Base-by-base conservation (phyloP, 2,329 filamentous ascomycete species). In the Ramularia endophylla region DNA sequence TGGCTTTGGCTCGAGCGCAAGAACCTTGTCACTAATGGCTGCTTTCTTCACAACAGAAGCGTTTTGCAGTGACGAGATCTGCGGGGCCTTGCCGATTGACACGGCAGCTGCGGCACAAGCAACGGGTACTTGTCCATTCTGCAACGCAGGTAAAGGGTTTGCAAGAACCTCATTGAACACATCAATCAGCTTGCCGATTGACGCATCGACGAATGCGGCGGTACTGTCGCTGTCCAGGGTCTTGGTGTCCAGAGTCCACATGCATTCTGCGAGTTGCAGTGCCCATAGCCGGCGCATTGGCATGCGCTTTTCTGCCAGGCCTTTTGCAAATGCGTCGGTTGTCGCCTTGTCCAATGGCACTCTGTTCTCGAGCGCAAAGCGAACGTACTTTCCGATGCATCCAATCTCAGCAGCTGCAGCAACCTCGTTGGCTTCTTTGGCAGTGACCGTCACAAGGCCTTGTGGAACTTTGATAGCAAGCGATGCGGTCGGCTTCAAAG, bases 371-470 rank as follows among this genome's bases (percentile, higher is more conserved):
- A 95, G 60, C 27, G 84, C 70, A 56, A 75, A 77, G 8, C 69
- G 66, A 25, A 83, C 67, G 54, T 85, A 83, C 45, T 76, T 75
- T 39, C 79, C 74, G 41, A 97, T 72, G 4, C 85, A 77, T 25
- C 74, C 73, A 5, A 88, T 80, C 62, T 95, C 87, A 8, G 85
- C 81, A 30, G 78, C 74, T 18, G 95, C 70, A 30, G 89, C 89
- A 27, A 74, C 69, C 63, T 98, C 92, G 55, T 94, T 97, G 6
- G 88, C 81, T 65, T 98, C 92, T 58, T 95, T 95, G 5, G 76
- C 67, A 13, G 85, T 81, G 11, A 87, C 71, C 13, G 78, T 65
- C 5, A 83, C 78, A 44, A 97, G 72, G 5, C 77, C 78, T 36
- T 73, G 68, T 1, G 80, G 74, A 20, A 90, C 73, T 51, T 84